Evolutionary conservation across 1,284 basidiomycete species (phyloP).

Genomic region (Rhizoctonia solani): DNA sequence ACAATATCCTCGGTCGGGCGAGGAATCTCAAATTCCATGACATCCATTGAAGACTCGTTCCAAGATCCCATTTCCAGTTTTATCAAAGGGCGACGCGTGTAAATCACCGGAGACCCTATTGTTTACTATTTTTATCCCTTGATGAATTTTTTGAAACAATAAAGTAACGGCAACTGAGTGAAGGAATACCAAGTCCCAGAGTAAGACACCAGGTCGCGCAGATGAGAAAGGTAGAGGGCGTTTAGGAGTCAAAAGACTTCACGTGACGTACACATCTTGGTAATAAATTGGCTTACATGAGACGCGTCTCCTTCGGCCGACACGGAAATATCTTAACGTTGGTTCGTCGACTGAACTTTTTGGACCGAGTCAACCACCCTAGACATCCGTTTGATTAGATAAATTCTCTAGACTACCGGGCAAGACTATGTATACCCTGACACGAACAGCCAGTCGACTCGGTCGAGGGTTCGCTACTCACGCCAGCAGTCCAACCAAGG

Average conservation of each 20-base stretch:
- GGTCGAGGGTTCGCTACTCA: conserved; percentile 32
- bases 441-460: conserved; percentile 18
- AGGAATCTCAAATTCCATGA: conserved; percentile 28
- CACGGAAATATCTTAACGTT: conserved; percentile 22
- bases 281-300: conserved; percentile 8
- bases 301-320: conserved; percentile 23
- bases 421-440: conserved; percentile 21
- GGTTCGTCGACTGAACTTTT: conserved; percentile 29
- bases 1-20: conserved; percentile 12
- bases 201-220: neutral
- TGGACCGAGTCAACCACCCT: neutral
- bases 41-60: conserved; percentile 1
- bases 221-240: neutral
- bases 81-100: no score
- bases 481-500: conserved; percentile 58
- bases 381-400: neutral
- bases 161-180: no score
- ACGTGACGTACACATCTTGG: conserved; percentile 21
- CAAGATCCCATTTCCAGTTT: conserved; percentile 7
- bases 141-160: no score
- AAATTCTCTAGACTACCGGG: neutral
- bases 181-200: neutral
- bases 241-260: neutral
- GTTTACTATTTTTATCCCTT: no score
- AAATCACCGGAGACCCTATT: no score